Conservation (phyloP, 768 basidiomycete species). For the Porphyrellus cyaneotinctus region DNA sequence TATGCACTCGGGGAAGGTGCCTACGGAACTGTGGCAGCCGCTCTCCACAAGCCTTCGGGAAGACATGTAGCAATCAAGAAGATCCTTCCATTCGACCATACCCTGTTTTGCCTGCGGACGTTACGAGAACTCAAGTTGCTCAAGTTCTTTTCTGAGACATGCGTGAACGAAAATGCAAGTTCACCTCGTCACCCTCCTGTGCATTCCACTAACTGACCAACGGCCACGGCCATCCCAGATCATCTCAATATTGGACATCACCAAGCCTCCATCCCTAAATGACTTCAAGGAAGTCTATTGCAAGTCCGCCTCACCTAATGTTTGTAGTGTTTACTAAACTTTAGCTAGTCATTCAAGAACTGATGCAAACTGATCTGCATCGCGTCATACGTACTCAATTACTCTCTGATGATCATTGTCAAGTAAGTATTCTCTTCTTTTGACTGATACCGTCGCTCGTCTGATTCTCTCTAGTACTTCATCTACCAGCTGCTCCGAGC, state of each 20-base stretch:
- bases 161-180: slow-evolving; percentile 75
- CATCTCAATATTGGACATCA: slow-evolving; percentile 88
- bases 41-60: slow-evolving; percentile 75
- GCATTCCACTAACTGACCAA: not conserved
- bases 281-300: slow-evolving; percentile 88
- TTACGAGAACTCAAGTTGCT: slow-evolving; percentile 88
- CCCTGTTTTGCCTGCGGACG: slow-evolving; percentile 85
- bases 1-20: slow-evolving; percentile 81
- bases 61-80: slow-evolving; percentile 94
- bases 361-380: slow-evolving; percentile 90
- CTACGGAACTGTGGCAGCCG: slow-evolving; percentile 88
- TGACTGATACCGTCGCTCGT: not conserved
- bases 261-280: slow-evolving; percentile 71
- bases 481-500: slow-evolving; percentile 82
- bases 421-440: slow-evolving; percentile 39
- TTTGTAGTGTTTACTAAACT: slow-evolving; percentile 4
- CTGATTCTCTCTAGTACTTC: slow-evolving; percentile 52
- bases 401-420: slow-evolving; percentile 86
- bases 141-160: slow-evolving; percentile 77
- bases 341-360: slow-evolving; percentile 68
- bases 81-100: slow-evolving; percentile 91
- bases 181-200: not conserved
- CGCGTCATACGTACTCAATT: slow-evolving; percentile 88
- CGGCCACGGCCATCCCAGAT: slow-evolving; percentile 46
- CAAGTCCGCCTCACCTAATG: slow-evolving; percentile 28